phyloP scores from a whole-genome alignment of 768 basidiomycete genomes.

The Antrodiella citrinella region DNA sequence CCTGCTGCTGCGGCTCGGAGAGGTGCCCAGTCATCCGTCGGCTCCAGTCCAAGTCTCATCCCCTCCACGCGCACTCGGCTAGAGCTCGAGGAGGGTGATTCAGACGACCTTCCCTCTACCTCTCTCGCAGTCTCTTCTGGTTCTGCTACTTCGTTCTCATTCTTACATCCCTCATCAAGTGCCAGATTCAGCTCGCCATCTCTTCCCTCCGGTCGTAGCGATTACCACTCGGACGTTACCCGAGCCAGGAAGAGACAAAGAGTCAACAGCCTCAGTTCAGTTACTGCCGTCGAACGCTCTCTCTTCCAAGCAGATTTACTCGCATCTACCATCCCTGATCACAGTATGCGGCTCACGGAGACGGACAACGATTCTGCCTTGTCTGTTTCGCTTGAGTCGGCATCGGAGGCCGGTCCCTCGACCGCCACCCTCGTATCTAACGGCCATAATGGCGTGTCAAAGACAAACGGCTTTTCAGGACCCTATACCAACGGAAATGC shows the following conservation, averaged over 20 bases:
- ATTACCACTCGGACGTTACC: slow-evolving; percentile 15
- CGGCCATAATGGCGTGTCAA: slow-evolving; percentile 18
- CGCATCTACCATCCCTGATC: slow-evolving; percentile 1
- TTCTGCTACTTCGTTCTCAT: slow-evolving; percentile 18
- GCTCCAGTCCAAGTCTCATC: slow-evolving; percentile 37
- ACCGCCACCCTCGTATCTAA: slow-evolving; percentile 13
- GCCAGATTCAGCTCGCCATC: slow-evolving; percentile 9
- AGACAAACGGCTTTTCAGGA: slow-evolving; percentile 16
- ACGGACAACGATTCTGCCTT: slow-evolving; percentile 18
- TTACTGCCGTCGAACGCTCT: slow-evolving; percentile 17
- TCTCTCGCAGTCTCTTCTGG: slow-evolving; percentile 7
- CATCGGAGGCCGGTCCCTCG: slow-evolving; percentile 18
- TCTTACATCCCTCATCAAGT: slow-evolving; percentile 19
- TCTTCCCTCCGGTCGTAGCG: not conserved
- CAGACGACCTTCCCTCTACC: slow-evolving; percentile 15
- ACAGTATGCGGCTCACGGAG: slow-evolving; percentile 17
- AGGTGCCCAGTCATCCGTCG: not conserved
- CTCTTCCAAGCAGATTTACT: slow-evolving; percentile 14
- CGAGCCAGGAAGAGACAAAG: slow-evolving; percentile 21
- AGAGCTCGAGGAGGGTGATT: slow-evolving; percentile 45
- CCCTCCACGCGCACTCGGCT: slow-evolving; percentile 58
- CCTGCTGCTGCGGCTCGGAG: slow-evolving; percentile 1
- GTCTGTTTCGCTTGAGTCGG: slow-evolving; percentile 16
- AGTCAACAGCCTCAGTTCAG: slow-evolving; percentile 17
- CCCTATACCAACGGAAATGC: slow-evolving; percentile 17